Percentiles rank a stretch among this genome's conserved stretches.
These are phyloP conservation scores for Haplosporangium gracile DNA, from an alignment of 192 early-diverging fungal species.

Conservation along the genomic window DNA sequence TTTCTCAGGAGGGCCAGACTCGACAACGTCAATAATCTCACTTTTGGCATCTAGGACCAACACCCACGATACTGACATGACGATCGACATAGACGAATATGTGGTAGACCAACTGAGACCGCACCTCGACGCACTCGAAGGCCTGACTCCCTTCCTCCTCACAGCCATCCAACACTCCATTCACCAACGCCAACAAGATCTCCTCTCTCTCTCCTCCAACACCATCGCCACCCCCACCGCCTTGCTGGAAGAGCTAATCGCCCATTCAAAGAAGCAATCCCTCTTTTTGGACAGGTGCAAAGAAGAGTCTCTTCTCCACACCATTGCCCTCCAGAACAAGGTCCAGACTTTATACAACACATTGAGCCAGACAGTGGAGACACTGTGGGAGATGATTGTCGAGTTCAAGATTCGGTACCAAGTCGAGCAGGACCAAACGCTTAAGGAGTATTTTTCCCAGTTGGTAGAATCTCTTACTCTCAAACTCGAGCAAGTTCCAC, in stretches of 20 bases:
- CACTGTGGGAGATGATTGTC: conserved; percentile 41
- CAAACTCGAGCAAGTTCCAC: conserved; percentile 31
- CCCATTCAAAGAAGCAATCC: background rate
- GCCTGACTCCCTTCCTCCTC: conserved; percentile 8
- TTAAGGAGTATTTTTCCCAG: conserved; percentile 37
- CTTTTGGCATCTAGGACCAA: background rate
- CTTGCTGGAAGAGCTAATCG: background rate
- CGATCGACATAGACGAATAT: conserved; percentile 23
- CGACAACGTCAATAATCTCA: background rate
- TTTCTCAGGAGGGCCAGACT: background rate
- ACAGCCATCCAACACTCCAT: conserved; percentile 30
- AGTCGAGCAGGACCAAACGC: conserved; percentile 24
- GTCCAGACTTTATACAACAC: conserved; percentile 16
- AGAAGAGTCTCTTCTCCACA: background rate
- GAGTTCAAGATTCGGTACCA: conserved; percentile 46
- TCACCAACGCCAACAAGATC: background rate
- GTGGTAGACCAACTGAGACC: conserved; percentile 24
- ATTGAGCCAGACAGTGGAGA: conserved; percentile 11
- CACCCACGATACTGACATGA: background rate
- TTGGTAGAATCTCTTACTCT: conserved; percentile 29
- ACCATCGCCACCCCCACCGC: background rate
- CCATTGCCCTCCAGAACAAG: conserved; percentile 3
- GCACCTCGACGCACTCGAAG: conserved; percentile 28
- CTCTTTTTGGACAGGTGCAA: background rate
- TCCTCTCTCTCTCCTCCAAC: background rate